These are phyloP conservation scores for Neurospora sp. DNA, from an alignment of 495 filamentous ascomycete genomes.

Conservation along the genomic window DNA sequence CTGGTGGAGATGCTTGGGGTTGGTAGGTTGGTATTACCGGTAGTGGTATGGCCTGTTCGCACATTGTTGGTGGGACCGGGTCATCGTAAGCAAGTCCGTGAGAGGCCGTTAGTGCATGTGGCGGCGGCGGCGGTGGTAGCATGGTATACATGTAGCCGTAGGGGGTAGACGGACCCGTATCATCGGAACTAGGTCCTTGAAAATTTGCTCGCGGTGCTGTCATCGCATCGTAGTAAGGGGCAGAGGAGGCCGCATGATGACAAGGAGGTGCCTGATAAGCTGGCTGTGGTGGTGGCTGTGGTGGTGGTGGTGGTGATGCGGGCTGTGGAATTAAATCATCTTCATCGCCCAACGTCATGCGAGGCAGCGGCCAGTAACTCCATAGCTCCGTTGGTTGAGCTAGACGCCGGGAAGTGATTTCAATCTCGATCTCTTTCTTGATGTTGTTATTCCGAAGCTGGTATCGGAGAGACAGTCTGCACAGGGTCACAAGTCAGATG, in stretches of 20 bases:
- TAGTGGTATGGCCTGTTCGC: too few relatives aligned
- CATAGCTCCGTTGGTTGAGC: too few relatives aligned
- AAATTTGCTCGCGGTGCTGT: neutral
- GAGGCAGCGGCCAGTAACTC: too few relatives aligned
- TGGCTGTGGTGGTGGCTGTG: neutral
- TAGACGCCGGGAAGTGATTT: neutral
- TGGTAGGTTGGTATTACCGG: too few relatives aligned
- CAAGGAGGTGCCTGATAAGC: neutral
- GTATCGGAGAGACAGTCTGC: neutral
- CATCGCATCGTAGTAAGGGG: too few relatives aligned
- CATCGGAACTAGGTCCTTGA: neutral
- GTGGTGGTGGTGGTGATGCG: neutral
- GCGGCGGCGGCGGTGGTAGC: too few relatives aligned
- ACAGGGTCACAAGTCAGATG: neutral
- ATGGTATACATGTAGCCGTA: neutral
- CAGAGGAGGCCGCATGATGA: too few relatives aligned
- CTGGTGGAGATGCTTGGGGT: too few relatives aligned
- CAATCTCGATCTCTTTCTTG: neutral
- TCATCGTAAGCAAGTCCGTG: too few relatives aligned
- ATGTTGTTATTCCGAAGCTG: neutral
- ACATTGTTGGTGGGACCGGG: too few relatives aligned
- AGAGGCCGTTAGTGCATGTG: too few relatives aligned
- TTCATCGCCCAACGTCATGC: neutral
- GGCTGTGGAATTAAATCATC: neutral
- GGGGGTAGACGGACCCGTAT: neutral